A percentile compares a stretch with the other conserved stretches of the same genome.
phyloP scores from a whole-genome alignment of 306 rosid species.

The Albizia julibrissin region DNA sequence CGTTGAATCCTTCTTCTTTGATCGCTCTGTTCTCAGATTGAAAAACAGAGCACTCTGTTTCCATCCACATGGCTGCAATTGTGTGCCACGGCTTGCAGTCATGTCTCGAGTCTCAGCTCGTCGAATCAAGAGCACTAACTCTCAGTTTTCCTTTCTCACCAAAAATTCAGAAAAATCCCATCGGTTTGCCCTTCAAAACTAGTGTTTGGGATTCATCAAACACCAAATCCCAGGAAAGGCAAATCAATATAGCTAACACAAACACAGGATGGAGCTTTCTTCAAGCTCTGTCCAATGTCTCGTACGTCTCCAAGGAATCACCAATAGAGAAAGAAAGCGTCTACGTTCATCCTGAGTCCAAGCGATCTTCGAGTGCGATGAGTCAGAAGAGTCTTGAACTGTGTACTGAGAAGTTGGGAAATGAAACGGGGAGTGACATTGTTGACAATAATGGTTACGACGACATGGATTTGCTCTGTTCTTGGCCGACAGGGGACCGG shows the following conservation, averaged over 20 bases:
- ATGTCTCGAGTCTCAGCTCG: constrained; percentile 55
- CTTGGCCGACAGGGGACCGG: constrained; percentile 18
- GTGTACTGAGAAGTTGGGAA: constrained; percentile 89
- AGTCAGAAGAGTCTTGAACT: constrained; percentile 68
- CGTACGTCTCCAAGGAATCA: constrained; percentile 7
- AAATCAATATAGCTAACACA: background rate
- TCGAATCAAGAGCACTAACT: constrained; percentile 60
- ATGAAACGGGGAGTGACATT: constrained; percentile 75
- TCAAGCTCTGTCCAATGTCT: constrained; percentile 48
- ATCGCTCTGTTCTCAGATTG: constrained; percentile 13
- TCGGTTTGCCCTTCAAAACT: constrained; percentile 44
- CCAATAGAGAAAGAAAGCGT: constrained; percentile 25
- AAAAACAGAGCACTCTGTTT: constrained; percentile 31
- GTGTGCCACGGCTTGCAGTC: constrained; percentile 60
- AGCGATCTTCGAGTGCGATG: constrained; percentile 42
- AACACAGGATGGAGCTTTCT: constrained; percentile 58
- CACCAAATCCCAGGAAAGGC: constrained; percentile 22
- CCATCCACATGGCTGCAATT: constrained; percentile 62
- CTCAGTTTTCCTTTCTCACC: constrained; percentile 47
- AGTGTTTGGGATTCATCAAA: constrained; percentile 38
- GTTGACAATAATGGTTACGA: constrained; percentile 28
- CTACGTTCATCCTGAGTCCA: constrained; percentile 57
- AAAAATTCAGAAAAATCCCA: constrained; percentile 35
- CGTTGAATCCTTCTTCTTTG: constrained; percentile 5
- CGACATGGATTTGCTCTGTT: constrained; percentile 41